These are phyloP conservation scores for Fraxinus americana DNA, from an alignment of 257 asterid genomes.

Conservation along the genomic window DNA sequence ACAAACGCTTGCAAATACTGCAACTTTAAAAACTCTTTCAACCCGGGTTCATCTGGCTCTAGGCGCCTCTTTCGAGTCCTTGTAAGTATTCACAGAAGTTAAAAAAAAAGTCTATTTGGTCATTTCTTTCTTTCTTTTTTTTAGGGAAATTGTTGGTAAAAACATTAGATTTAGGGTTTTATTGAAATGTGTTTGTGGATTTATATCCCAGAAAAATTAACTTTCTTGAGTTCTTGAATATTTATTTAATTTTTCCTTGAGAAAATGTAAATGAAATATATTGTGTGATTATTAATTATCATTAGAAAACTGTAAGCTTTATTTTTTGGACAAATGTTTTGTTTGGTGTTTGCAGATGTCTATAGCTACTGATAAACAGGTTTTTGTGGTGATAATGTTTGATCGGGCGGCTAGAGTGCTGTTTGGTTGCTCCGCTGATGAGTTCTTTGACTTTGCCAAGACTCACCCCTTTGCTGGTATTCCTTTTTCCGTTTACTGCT, in stretches of 20 bases:
- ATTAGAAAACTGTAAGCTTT: neutral
- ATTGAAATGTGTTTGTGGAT: neutral
- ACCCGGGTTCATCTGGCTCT: constrained; percentile 50
- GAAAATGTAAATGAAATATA: neutral
- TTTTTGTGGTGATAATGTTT: constrained; percentile 78
- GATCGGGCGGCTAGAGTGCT: constrained; percentile 80
- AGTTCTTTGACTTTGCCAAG: constrained; percentile 75
- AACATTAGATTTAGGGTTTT: no score
- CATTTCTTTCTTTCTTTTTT: neutral
- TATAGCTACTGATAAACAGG: constrained; percentile 70
- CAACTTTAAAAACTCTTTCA: constrained; percentile 38
- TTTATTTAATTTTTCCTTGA: neutral
- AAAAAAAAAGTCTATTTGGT: neutral
- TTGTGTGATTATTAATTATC: neutral
- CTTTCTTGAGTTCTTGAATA: neutral
- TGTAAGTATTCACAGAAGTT: constrained; percentile 42
- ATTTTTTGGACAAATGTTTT: neutral
- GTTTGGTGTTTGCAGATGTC: constrained; percentile 61
- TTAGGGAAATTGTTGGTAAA: neutral
- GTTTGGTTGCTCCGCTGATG: constrained; percentile 93
- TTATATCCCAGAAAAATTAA: neutral
- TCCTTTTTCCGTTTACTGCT: neutral
- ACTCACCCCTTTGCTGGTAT: constrained; percentile 73
- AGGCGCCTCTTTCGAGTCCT: constrained; percentile 78
- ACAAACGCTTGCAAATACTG: constrained; percentile 50